These are phyloP conservation scores for Collybia nuda DNA, from an alignment of 768 basidiomycete genomes.

Conservation along the genomic window DNA sequence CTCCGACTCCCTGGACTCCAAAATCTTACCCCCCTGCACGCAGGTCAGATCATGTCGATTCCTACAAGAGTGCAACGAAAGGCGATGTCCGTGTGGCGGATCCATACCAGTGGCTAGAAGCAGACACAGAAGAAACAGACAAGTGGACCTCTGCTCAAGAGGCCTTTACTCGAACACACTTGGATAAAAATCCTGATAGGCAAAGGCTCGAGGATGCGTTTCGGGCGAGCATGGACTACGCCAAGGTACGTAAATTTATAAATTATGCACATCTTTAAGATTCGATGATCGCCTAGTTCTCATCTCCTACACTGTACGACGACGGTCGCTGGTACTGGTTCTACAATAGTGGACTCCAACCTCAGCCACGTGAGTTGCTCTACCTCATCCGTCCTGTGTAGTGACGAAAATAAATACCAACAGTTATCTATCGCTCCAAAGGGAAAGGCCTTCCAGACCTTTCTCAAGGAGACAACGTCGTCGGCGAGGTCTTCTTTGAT, in stretches of 20 bases:
- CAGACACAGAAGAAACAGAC: constrained; percentile 60
- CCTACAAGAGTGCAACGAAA: constrained; percentile 63
- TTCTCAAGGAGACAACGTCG: constrained; percentile 38
- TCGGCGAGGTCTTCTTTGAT: constrained; percentile 79
- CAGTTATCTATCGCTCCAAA: constrained; percentile 65
- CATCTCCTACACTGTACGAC: constrained; percentile 55
- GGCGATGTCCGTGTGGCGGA: constrained; percentile 65
- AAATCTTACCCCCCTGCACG: constrained; percentile 64
- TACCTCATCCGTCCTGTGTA: not conserved
- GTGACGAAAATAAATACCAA: constrained; percentile 3
- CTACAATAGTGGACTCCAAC: constrained; percentile 75
- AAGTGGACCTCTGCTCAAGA: constrained; percentile 65
- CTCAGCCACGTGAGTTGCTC: constrained; percentile 51
- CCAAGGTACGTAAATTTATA: constrained; percentile 30
- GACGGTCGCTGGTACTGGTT: constrained; percentile 83
- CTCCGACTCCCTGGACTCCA: constrained; percentile 50
- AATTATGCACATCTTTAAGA: not conserved
- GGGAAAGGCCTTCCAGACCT: constrained; percentile 54
- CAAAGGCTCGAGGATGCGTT: constrained; percentile 59
- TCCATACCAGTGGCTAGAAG: constrained; percentile 78
- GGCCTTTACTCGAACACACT: constrained; percentile 52
- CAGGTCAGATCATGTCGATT: constrained; percentile 65
- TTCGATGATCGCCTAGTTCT: constrained; percentile 45
- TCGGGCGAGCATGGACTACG: constrained; percentile 40
- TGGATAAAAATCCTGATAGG: constrained; percentile 64